A percentile compares a stretch with the other conserved stretches of the same genome.
Conservation (phyloP, 2,329 filamentous ascomycete species). For the Scytalidium lignicola region DNA sequence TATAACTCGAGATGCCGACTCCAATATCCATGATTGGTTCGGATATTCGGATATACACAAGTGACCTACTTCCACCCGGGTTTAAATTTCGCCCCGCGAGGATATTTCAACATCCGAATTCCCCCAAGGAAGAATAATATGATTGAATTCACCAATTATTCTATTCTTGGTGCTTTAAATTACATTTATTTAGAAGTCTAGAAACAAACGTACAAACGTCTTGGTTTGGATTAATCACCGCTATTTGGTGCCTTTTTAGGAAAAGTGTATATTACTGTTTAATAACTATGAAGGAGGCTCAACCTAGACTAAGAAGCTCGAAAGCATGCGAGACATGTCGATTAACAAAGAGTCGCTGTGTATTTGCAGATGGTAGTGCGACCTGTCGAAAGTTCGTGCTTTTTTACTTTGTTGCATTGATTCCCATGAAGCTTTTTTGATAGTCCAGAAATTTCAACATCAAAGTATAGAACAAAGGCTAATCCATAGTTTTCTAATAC, state of each 20-base stretch:
- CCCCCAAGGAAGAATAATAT: not conserved
- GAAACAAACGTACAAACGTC: no score
- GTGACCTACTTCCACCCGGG: not conserved
- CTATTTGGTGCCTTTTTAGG: no score
- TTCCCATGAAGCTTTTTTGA: not conserved
- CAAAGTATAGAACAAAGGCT: no score
- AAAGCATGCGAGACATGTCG: constrained; percentile 26
- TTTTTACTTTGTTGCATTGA: not conserved
- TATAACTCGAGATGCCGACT: no score
- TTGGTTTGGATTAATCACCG: no score
- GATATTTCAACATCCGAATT: not conserved
- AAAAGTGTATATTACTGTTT: no score
- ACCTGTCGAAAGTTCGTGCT: constrained; percentile 13
- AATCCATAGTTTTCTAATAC: not conserved
- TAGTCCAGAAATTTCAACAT: not conserved
- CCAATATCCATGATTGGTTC: not conserved
- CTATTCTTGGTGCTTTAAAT: no score
- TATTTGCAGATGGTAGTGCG: constrained; percentile 13
- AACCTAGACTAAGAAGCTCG: constrained; percentile 19
- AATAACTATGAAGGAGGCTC: not conserved
- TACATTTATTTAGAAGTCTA: no score
- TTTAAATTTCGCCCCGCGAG: not conserved
- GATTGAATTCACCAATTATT: not conserved
- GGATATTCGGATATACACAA: not conserved
- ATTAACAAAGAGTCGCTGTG: constrained; percentile 24